Evolutionary conservation across 139 green algal species (phyloP).

Genomic region (Chlorella sp.): DNA sequence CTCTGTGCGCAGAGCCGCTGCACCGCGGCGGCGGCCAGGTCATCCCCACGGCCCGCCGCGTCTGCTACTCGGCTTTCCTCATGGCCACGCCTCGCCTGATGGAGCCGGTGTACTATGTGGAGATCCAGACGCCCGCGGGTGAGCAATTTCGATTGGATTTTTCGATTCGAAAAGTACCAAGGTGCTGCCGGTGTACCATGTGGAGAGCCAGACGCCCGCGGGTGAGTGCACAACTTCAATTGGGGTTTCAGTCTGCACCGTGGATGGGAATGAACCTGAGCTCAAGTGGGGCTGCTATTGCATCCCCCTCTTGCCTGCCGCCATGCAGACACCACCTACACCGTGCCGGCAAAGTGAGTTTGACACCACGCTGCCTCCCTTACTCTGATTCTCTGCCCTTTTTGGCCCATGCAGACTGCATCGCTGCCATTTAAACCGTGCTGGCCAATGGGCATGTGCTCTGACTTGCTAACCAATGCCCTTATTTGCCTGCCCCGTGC

Average conservation of each 20-base stretch:
- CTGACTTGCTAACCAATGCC: not conserved
- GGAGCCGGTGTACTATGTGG: slow-evolving; percentile 92
- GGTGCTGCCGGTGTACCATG: slow-evolving; percentile 86
- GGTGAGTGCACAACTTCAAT: slow-evolving; percentile 33
- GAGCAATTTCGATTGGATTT: not conserved
- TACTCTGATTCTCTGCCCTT: no score
- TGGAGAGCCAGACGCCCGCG: slow-evolving; percentile 61
- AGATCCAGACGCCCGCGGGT: slow-evolving; percentile 67
- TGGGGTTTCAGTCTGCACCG: no score
- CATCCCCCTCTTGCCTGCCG: no score
- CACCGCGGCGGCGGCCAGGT: slow-evolving; percentile 93
- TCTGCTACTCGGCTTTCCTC: slow-evolving; percentile 96
- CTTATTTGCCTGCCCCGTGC: slow-evolving; percentile 43
- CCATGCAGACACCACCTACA: no score
- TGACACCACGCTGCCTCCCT: no score
- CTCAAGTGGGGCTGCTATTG: no score
- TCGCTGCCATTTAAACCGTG: slow-evolving; percentile 91
- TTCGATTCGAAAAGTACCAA: not conserved
- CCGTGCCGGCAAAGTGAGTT: no score
- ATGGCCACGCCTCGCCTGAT: slow-evolving; percentile 98
- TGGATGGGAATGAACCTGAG: no score
- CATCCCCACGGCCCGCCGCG: slow-evolving; percentile 83
- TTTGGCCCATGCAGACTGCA: slow-evolving; percentile 97
- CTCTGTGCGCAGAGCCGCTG: slow-evolving; percentile 44
- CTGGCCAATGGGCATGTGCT: not conserved